phyloP scores from a whole-genome alignment of 352 stramenopile genomes.

The Stephanocyclus meneghinianus region DNA sequence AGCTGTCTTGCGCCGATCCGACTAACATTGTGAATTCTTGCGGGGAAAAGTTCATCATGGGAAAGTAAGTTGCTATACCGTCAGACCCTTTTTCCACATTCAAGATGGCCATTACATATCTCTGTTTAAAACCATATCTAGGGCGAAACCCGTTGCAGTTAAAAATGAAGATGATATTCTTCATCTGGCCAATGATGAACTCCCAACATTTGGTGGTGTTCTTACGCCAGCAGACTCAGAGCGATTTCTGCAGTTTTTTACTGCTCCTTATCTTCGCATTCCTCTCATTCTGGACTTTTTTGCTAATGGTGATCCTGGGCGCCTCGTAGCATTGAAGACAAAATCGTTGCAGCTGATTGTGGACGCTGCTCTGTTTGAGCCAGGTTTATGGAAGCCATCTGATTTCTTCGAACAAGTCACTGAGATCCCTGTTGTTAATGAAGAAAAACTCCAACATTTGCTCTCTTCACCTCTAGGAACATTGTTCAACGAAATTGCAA shows the following conservation, averaged over 20 bases:
- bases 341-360: conserved; percentile 88
- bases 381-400: conserved; percentile 86
- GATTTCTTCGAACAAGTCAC: conserved; percentile 76
- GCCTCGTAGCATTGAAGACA: conserved; percentile 81
- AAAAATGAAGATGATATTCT: conserved; percentile 94
- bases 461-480: conserved; percentile 94
- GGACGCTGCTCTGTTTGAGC: conserved; percentile 88
- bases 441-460: conserved; percentile 73
- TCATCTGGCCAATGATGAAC: conserved; percentile 88
- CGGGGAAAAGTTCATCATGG: conserved; percentile 80
- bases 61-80: conserved; percentile 61
- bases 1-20: conserved; percentile 80
- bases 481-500: conserved; percentile 96
- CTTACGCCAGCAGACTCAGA: conserved; percentile 95
- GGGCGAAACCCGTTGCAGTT: conserved; percentile 77
- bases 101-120: conserved; percentile 12
- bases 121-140: conserved; percentile 19
- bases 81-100: conserved; percentile 3
- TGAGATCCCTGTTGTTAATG: conserved; percentile 79
- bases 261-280: conserved; percentile 97
- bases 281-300: conserved; percentile 98
- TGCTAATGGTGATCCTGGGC: conserved; percentile 84
- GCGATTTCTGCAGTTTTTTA: conserved; percentile 97
- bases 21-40: conserved; percentile 85
- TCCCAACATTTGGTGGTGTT: conserved; percentile 95